Percentiles rank a stretch among this genome's conserved stretches.
Evolutionary conservation across 257 asterid genomes (phyloP).

Genomic region (Jaltomata sinuosa): DNA sequence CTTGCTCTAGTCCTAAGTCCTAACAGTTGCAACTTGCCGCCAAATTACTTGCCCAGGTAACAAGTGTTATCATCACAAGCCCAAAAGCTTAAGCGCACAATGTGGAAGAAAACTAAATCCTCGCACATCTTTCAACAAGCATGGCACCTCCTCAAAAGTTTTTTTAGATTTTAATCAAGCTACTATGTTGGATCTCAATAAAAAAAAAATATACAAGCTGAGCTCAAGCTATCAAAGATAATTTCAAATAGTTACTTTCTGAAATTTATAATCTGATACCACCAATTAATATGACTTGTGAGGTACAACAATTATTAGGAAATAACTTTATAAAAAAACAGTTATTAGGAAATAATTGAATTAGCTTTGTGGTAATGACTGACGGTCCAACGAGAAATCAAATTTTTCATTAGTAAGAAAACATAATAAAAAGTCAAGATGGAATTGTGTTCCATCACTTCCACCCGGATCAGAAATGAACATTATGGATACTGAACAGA

Average conservation of each 20-base stretch:
- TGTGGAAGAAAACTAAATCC: neutral
- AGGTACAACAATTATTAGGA: neutral
- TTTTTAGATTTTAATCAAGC: neutral
- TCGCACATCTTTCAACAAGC: neutral
- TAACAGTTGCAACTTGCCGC: neutral
- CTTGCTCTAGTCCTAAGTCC: neutral
- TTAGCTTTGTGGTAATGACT: neutral
- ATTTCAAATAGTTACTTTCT: neutral
- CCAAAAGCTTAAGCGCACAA: neutral
- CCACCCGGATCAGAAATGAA: neutral
- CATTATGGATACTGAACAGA: neutral
- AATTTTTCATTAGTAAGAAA: neutral
- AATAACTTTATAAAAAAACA: too few relatives aligned
- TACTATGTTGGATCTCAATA: neutral
- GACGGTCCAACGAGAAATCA: neutral
- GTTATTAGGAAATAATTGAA: neutral
- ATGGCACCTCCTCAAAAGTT: neutral
- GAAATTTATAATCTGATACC: neutral
- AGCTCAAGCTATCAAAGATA: neutral
- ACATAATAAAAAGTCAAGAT: neutral
- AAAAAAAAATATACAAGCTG: neutral
- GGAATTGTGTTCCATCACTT: neutral
- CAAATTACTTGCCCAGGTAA: neutral
- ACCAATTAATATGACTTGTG: neutral
- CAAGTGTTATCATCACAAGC: neutral